phyloP scores from a whole-genome alignment of 2,329 filamentous ascomycete genomes.

The Xylaria sp. region DNA sequence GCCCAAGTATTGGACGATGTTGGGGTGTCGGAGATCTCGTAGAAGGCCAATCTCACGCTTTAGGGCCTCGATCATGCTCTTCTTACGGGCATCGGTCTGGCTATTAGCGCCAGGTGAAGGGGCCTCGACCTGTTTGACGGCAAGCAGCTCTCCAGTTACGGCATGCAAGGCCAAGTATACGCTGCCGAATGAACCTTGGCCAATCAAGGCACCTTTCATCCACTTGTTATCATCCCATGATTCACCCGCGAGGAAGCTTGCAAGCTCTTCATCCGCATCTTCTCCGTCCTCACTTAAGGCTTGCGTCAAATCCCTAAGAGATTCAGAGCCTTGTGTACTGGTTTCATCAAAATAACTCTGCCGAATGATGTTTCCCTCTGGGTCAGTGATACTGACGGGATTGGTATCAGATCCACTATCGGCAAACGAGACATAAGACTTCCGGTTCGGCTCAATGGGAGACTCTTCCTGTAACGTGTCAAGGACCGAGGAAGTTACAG shows the following conservation, averaged over 20 bases:
- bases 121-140: constrained; percentile 97
- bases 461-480: constrained; percentile 94
- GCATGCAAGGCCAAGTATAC: constrained; percentile 96
- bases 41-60: constrained; percentile 96
- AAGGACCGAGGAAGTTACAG: constrained; percentile 86
- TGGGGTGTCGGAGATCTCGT: constrained; percentile 92
- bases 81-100: constrained; percentile 89
- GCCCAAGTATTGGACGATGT: constrained; percentile 98
- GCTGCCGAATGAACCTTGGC: constrained; percentile 94
- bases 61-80: constrained; percentile 96
- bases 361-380: constrained; percentile 73
- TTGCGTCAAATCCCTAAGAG: constrained; percentile 84
- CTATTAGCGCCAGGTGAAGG: constrained; percentile 81
- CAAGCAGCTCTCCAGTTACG: constrained; percentile 95
- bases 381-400: constrained; percentile 78
- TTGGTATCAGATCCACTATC: constrained; percentile 79
- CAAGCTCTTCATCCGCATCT: constrained; percentile 87
- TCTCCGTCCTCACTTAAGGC: constrained; percentile 91
- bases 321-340: constrained; percentile 76
- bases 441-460: constrained; percentile 84
- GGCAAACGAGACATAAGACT: constrained; percentile 92
- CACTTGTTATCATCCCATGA: constrained; percentile 98
- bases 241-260: constrained; percentile 89
- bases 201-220: constrained; percentile 99
- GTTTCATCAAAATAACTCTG: constrained; percentile 89